Evolutionary conservation across 257 asterid species (phyloP).

Genomic region (Solanum peruvianum): DNA sequence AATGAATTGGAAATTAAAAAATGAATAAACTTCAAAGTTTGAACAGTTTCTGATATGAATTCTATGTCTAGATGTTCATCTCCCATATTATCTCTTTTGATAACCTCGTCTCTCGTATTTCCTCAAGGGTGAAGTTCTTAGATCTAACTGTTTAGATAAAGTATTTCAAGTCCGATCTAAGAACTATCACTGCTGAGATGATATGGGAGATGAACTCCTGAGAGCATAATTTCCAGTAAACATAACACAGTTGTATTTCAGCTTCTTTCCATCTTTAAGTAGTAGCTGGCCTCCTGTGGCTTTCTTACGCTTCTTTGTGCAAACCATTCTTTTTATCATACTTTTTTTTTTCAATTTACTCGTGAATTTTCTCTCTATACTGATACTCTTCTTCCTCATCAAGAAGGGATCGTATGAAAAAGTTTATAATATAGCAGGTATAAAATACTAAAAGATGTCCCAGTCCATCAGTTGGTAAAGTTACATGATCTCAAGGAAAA

Average conservation of each 20-base stretch:
- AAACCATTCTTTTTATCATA: neutral
- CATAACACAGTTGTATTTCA: neutral
- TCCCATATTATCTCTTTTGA: neutral
- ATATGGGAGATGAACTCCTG: neutral
- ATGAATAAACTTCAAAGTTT: neutral
- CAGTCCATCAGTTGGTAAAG: neutral
- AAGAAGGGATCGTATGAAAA: neutral
- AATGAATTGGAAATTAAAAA: neutral
- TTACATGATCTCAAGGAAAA: neutral
- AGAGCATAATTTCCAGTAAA: neutral
- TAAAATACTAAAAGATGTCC: neutral
- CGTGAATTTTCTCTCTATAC: neutral
- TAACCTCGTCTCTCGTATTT: neutral
- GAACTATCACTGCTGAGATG: neutral
- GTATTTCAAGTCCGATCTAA: neutral
- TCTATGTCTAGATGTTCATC: neutral
- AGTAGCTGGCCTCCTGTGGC: neutral
- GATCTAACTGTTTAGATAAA: neutral
- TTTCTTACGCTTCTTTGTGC: neutral
- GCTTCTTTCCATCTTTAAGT: neutral
- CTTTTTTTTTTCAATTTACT: neutral
- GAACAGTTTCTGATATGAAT: neutral
- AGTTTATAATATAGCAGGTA: neutral
- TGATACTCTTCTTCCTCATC: neutral
- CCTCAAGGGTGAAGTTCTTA: neutral